Evolutionary conservation across 495 filamentous ascomycete species (phyloP).

Genomic region (Daldinia vernicosa): DNA sequence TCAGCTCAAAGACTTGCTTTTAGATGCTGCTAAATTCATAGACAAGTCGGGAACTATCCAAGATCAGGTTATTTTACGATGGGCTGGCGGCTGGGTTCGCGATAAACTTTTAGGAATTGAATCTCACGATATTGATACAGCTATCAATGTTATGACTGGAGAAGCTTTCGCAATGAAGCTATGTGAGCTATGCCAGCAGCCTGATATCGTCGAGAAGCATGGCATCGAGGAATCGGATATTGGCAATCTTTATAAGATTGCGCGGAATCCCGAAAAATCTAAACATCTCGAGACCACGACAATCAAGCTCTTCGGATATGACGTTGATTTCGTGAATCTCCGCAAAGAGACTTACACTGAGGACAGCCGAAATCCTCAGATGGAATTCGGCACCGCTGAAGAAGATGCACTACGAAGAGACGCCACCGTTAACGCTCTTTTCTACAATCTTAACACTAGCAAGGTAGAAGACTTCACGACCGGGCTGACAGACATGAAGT

Average conservation of each 20-base stretch:
- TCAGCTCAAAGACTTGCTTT: slow-evolving; percentile 72
- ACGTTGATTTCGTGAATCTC: slow-evolving; percentile 94
- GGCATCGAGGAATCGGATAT: slow-evolving; percentile 62
- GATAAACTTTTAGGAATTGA: slow-evolving; percentile 87
- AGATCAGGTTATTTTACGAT: slow-evolving; percentile 74
- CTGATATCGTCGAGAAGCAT: slow-evolving; percentile 53
- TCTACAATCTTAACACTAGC: slow-evolving; percentile 86
- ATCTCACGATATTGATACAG: slow-evolving; percentile 94
- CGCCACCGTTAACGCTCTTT: slow-evolving; percentile 94
- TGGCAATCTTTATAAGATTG: slow-evolving; percentile 76
- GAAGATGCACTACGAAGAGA: slow-evolving; percentile 92
- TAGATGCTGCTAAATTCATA: slow-evolving; percentile 78
- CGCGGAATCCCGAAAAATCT: slow-evolving; percentile 93
- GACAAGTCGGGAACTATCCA: slow-evolving; percentile 58
- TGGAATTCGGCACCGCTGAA: slow-evolving; percentile 91
- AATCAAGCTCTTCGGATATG: slow-evolving; percentile 83
- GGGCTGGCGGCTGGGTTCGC: slow-evolving; percentile 98
- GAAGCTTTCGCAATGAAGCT: slow-evolving; percentile 78
- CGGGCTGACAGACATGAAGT: slow-evolving; percentile 78
- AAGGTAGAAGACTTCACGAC: slow-evolving; percentile 86
- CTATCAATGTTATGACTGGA: slow-evolving; percentile 95
- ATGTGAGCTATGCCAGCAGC: slow-evolving; percentile 60
- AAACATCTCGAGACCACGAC: slow-evolving; percentile 97
- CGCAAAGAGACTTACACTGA: slow-evolving; percentile 88
- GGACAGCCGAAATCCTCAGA: slow-evolving; percentile 86